phyloP scores from a whole-genome alignment of 2,329 filamentous ascomycete genomes.

The Apiospora rasikravindrae region DNA sequence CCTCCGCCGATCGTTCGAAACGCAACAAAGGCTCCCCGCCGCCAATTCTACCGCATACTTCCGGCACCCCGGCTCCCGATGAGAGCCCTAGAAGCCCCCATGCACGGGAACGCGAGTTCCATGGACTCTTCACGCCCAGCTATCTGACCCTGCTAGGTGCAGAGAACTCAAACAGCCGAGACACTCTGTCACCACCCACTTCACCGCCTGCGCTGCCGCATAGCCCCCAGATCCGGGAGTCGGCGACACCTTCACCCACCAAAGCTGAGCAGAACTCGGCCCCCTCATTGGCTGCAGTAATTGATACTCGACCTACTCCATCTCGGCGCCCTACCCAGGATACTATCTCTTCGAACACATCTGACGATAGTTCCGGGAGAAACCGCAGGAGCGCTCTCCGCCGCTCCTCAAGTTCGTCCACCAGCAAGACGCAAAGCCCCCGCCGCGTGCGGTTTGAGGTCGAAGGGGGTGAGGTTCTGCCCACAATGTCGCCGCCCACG shows the following conservation, averaged over 20 bases:
- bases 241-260: slow-evolving; percentile 27
- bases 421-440: slow-evolving; percentile 54
- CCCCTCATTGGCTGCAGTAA: slow-evolving; percentile 26
- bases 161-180: slow-evolving; percentile 28
- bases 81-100: slow-evolving; percentile 49
- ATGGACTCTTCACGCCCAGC: slow-evolving; percentile 66
- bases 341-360: slow-evolving; percentile 55
- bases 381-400: slow-evolving; percentile 62
- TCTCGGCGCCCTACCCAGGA: slow-evolving; percentile 51
- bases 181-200: slow-evolving; percentile 26
- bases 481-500: slow-evolving; percentile 59
- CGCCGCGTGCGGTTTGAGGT: slow-evolving; percentile 68
- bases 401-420: slow-evolving; percentile 58
- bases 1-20: slow-evolving; percentile 32
- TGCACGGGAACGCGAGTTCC: slow-evolving; percentile 64
- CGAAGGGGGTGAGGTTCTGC: slow-evolving; percentile 63
- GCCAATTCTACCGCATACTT: slow-evolving; percentile 46
- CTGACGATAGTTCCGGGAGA: slow-evolving; percentile 57
- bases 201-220: slow-evolving; percentile 25
- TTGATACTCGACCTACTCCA: slow-evolving; percentile 40
- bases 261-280: slow-evolving; percentile 20
- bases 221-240: slow-evolving; percentile 36
- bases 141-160: slow-evolving; percentile 66
- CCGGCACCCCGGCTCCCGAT: slow-evolving; percentile 42
- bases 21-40: slow-evolving; percentile 43